Percentiles rank a stretch among this genome's conserved stretches.
These are phyloP conservation scores for Lentinula aciculospora DNA, from an alignment of 768 basidiomycete species.

Conservation along the genomic window DNA sequence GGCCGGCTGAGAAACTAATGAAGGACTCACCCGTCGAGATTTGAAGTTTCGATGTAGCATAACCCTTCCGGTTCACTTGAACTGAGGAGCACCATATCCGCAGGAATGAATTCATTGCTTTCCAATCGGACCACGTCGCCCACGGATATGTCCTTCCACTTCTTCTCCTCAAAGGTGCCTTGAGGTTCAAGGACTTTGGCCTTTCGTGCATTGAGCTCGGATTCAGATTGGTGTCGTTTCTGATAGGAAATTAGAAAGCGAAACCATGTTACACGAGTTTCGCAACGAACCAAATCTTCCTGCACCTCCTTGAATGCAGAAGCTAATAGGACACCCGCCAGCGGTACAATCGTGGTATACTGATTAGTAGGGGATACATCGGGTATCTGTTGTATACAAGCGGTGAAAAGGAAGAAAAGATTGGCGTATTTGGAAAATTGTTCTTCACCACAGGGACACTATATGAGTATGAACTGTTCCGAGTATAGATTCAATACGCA, in stretches of 20 bases:
- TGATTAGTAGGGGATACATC: conserved; percentile 93
- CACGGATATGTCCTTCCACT: conserved; percentile 87
- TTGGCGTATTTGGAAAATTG: conserved; percentile 99
- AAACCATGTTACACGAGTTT: not conserved
- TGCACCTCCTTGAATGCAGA: conserved; percentile 95
- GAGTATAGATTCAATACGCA: conserved; percentile 29
- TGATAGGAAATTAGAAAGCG: conserved; percentile 21
- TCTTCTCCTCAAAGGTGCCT: conserved; percentile 61
- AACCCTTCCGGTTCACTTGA: conserved; percentile 96
- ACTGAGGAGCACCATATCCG: conserved; percentile 82
- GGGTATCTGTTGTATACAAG: conserved; percentile 95
- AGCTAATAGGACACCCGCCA: conserved; percentile 82
- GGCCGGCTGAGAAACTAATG: not conserved
- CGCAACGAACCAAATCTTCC: conserved; percentile 75
- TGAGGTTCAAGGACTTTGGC: conserved; percentile 69
- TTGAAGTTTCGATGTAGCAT: conserved; percentile 97
- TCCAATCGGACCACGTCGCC: conserved; percentile 92
- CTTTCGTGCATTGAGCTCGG: conserved; percentile 80
- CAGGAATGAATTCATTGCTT: conserved; percentile 91
- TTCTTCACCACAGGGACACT: conserved; percentile 40
- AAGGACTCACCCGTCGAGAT: conserved; percentile 81
- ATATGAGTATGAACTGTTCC: conserved; percentile 7
- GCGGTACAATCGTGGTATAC: conserved; percentile 92
- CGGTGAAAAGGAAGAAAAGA: conserved; percentile 97
- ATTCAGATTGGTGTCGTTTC: conserved; percentile 97